phyloP scores from a whole-genome alignment of 148 eudicot species.

The Rheum nobile region DNA sequence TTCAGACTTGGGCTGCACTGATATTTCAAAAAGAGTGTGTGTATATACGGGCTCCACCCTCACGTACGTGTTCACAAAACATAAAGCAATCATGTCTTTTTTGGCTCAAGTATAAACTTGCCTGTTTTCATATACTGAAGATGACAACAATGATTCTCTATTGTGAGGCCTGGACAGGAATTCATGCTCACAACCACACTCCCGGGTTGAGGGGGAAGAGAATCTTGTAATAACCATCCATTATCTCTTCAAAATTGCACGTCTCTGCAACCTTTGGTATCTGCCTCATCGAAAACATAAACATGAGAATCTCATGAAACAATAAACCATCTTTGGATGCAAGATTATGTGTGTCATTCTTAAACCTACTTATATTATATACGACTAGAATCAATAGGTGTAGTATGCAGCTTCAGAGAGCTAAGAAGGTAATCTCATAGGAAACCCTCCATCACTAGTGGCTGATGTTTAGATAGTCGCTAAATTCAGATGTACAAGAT shows the following conservation, averaged over 20 bases:
- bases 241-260: slow-evolving; percentile 73
- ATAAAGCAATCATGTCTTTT: not conserved
- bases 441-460: too few relatives aligned
- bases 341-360: not conserved
- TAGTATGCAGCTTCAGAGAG: too few relatives aligned
- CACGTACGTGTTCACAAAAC: not conserved
- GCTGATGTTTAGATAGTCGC: not conserved
- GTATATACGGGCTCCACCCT: not conserved
- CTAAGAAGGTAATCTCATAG: too few relatives aligned
- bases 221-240: slow-evolving; percentile 88
- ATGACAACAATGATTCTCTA: slow-evolving; percentile 38
- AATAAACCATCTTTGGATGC: not conserved
- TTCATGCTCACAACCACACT: slow-evolving; percentile 35
- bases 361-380: too few relatives aligned
- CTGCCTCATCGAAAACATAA: slow-evolving; percentile 23
- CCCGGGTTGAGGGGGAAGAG: slow-evolving; percentile 90
- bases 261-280: slow-evolving; percentile 80
- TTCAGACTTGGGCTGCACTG: too few relatives aligned
- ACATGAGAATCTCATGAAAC: not conserved
- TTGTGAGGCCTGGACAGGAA: slow-evolving; percentile 52
- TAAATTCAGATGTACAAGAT: not conserved
- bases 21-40: not conserved
- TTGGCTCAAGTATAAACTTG: not conserved
- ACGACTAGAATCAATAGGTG: too few relatives aligned
- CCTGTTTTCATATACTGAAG: slow-evolving; percentile 2